phyloP scores from a whole-genome alignment of 2,329 filamentous ascomycete genomes.

The Arthroderma sp. region DNA sequence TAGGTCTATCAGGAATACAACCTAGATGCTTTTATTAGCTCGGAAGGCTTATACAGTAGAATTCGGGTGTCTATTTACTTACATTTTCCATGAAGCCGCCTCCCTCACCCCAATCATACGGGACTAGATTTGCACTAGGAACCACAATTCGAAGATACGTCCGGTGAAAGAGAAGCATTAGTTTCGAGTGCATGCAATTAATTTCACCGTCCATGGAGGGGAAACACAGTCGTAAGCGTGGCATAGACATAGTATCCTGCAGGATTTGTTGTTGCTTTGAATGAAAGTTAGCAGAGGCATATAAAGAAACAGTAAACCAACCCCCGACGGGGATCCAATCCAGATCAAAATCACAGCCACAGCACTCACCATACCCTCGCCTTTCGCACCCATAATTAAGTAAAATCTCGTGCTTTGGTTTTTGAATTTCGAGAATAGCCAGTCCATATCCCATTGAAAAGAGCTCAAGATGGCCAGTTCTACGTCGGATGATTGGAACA shows the following conservation, averaged over 20 bases:
- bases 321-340: too few species aligned
- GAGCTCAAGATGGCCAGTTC: conserved; percentile 71
- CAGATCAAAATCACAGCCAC: not conserved
- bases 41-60: not conserved
- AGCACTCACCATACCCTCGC: conserved; percentile 29
- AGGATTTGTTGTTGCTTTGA: conserved; percentile 26
- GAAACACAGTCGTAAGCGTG: conserved; percentile 57
- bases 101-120: conserved; percentile 80
- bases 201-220: conserved; percentile 60
- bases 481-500: conserved; percentile 60
- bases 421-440: conserved; percentile 62
- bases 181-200: conserved; percentile 83
- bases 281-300: not conserved
- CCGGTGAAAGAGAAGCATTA: conserved; percentile 74
- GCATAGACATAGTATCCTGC: conserved; percentile 29
- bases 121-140: conserved; percentile 73
- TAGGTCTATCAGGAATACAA: conserved; percentile 83
- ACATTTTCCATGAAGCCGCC: conserved; percentile 80
- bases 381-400: conserved; percentile 48
- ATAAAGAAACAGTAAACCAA: not conserved
- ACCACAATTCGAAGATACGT: conserved; percentile 65
- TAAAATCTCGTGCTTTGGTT: conserved; percentile 47
- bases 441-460: conserved; percentile 73
- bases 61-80: conserved; percentile 12
- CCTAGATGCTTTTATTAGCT: conserved; percentile 31